Base-by-base conservation (phyloP, 2,329 filamentous ascomycete species). In the Venturia nashicola region DNA sequence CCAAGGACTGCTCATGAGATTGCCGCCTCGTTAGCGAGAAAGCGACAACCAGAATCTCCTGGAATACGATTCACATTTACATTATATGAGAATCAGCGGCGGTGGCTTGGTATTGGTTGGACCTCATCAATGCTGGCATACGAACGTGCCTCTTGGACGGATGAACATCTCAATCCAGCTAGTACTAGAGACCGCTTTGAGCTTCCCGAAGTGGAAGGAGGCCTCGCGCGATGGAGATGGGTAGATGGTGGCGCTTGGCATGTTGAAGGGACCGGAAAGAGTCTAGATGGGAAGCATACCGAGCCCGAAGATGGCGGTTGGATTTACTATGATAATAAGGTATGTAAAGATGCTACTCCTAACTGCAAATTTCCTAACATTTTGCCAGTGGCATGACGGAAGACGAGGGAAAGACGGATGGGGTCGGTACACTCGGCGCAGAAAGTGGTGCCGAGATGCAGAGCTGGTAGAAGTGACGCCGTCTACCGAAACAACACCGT, bases 321-420 rank as follows among this genome's bases (percentile, higher is more conserved):
- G 94, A 90, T 96, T 44, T 99, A 94, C 75, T 99, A 97, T 72
- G 94, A 99, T 71, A 97, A 93, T 73, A 97, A 96, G 86, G 90
- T 91, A 77, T 66, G 78, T 69, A 60, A 39, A 43, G 42, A 39
- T 12, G n/a, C 27, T 20, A 55, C 44, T 23, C 9, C 46, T 9
- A 16, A 39, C 7, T 11, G n/a, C 12, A 18, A 57, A 16, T 64
- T 34, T 62, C 14, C 20, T 40, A 68, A 73, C 59, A 72, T 39
- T 39, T 23, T 6, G 27, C 32, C 14, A 95, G 88, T 99, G 94
- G 94, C 87, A 91, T 73, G 88, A 90, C 69, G 92, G 92, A 20
- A 87, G 89, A 18, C 84, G 91, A 65, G 90, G 90, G 3, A 82
- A 84, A 72, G 94, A 99, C 70, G 90, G 92, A 62, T 99, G 94